A percentile compares a stretch with the other conserved stretches of the same genome.
Evolutionary conservation across 768 basidiomycete genomes (phyloP).

Genomic region (Auricularia sp.): DNA sequence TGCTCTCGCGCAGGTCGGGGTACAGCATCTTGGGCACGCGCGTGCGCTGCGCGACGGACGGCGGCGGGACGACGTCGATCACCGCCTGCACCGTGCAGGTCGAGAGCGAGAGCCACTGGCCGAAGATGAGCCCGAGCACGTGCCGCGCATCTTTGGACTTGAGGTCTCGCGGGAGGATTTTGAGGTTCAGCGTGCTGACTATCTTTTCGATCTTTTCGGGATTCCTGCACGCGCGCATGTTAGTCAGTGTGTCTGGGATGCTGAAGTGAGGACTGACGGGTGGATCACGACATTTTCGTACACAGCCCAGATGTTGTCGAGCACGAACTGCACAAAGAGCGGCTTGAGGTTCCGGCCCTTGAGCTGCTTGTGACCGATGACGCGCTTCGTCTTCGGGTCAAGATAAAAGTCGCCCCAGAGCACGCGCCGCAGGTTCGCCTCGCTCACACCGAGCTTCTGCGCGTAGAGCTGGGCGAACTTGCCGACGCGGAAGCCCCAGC

Average conservation of each 20-base stretch:
- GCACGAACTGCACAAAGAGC: constrained; percentile 91
- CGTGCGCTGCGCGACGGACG: constrained; percentile 64
- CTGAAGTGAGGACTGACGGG: constrained; percentile 47
- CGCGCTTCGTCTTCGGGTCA: constrained; percentile 89
- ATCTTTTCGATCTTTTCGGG: constrained; percentile 85
- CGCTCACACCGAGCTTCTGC: constrained; percentile 81
- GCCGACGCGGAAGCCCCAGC: constrained; percentile 92
- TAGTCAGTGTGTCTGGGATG: not conserved
- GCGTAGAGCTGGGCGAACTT: constrained; percentile 93
- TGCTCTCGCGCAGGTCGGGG: constrained; percentile 57
- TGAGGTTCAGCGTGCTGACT: constrained; percentile 67
- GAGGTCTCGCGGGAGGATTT: constrained; percentile 79
- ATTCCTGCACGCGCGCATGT: constrained; percentile 42
- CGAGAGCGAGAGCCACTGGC: constrained; percentile 93
- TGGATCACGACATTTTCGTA: constrained; percentile 85
- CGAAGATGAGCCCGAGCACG: constrained; percentile 77
- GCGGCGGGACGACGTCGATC: constrained; percentile 90
- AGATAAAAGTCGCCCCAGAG: constrained; percentile 98
- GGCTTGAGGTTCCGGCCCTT: constrained; percentile 82
- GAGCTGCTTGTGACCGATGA: constrained; percentile 85
- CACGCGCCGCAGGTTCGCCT: constrained; percentile 71
- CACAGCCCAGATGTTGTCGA: constrained; percentile 96
- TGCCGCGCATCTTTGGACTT: constrained; percentile 83
- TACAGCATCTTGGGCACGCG: constrained; percentile 89
- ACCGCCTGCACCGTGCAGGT: constrained; percentile 85